Evolutionary conservation across 495 filamentous ascomycete genomes (phyloP), one percentile per base, ranked within the genome.

Genomic region (Aspergillus bridgeri): DNA sequence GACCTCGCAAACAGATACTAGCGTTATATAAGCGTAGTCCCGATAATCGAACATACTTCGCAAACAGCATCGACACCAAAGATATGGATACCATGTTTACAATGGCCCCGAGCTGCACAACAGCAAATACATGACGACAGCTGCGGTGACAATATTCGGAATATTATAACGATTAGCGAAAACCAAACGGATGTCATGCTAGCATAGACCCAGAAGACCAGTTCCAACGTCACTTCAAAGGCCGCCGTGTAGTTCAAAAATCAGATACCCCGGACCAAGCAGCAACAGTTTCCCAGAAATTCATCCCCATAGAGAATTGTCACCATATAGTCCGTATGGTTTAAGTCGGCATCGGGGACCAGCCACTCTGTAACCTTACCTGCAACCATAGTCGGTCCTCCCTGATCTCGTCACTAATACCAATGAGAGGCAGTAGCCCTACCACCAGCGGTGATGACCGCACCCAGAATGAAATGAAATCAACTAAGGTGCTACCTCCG

Each of bases 391-490:
- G n/a, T n/a, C n/a, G n/a, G n/a, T n/a, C n/a, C n/a, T n/a, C n/a
- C n/a, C n/a, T n/a, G n/a, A n/a, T n/a, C n/a, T n/a, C n/a, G n/a
- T n/a, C n/a, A n/a, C n/a, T n/a, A n/a, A n/a, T n/a, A n/a, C n/a
- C n/a, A n/a, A 7, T 17, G 29, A 3, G 27, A 24, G 19, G 11
- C 17, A 29, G 11, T 3, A 15, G 21, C 51, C 62, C n/a, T 47
- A 68, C 69, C 69, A 8, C 69, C 64, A 49, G 67, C 65, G 0
- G 69, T 70, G 8, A 67, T 69, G 9, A 50, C 44, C 2, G 67
- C 68, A 0, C 69, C 69, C 9, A 72, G 50, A 21, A 72, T 69
- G 54, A 70, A 70, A 55, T 70, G 69, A 60, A 72, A 72, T n/a
- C n/a, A n/a, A n/a, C n/a, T n/a, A n/a, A 67, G n/a, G 47, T 44